Base-by-base conservation (phyloP, 305 asterid genomes). In the Solanum hybrid region DNA sequence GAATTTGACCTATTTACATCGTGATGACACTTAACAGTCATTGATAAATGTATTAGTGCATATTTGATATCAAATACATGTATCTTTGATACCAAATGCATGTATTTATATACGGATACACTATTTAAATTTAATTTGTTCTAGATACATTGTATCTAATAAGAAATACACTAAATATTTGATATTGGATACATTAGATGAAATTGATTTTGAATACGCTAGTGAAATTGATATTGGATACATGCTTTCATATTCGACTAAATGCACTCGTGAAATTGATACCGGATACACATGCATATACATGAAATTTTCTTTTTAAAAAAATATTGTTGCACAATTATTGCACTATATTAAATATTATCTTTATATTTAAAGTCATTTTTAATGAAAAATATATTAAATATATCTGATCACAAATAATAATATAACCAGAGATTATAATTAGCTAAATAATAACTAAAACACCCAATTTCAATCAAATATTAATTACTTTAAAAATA, bases 171-270 rank as follows among this genome's bases (percentile, higher is more conserved):
- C 27, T 2, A 22, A 22, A n/a, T n/a, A 66, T 9, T 66, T 66
- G 6, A 9, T 10, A 66, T 0, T n/a, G 12, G 0, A n/a, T 66
- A 9, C 3, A n/a, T 10, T n/a, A n/a, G 29, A n/a, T 66, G 27
- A 66, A 66, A 66, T n/a, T 66, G 73, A 66, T 56, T 51, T 51
- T 51, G 64, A 66, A 66, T 66, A 66, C 7, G 3, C 1, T 10
- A 5, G 29, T 66, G 29, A n/a, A n/a, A 66, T 66, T 66, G 6
- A 66, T 66, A 2, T 69, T 69, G 31, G 16, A 69, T 10, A 69
- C 12, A 10, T 69, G 29, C 16, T 4, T 69, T 24, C 31, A 69
- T 10, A 69, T 69, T 69, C 75, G 0, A 69, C 16, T 69, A 24
- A 24, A 69, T 24, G 27, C 27, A 69, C 75, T n/a, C 13, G 2